These are phyloP conservation scores for Harrya chromipes DNA, from an alignment of 768 basidiomycete species.

Conservation along the genomic window DNA sequence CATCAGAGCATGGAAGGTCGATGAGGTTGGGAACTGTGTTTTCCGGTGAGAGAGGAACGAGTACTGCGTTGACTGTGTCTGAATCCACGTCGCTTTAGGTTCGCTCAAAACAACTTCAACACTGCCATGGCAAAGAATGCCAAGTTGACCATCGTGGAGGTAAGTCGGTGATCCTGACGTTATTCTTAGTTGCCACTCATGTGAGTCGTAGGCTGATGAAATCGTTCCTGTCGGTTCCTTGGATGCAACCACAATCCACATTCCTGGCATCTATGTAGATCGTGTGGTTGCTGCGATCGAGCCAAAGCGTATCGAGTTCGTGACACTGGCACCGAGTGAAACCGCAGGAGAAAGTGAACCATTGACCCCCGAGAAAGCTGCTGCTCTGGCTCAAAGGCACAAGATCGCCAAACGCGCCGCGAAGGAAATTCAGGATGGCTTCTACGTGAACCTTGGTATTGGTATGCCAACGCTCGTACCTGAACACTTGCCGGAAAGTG, in stretches of 20 bases:
- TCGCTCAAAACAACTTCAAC: constrained; percentile 85
- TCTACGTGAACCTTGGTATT: constrained; percentile 85
- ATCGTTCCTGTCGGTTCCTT: constrained; percentile 83
- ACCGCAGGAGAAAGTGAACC: constrained; percentile 26
- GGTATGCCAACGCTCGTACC: constrained; percentile 91
- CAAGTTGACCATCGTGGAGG: constrained; percentile 88
- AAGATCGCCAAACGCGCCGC: constrained; percentile 85
- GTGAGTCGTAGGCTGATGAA: constrained; percentile 64
- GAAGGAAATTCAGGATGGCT: constrained; percentile 85
- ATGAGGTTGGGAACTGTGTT: constrained; percentile 86
- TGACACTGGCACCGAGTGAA: constrained; percentile 59
- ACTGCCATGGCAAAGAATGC: constrained; percentile 88
- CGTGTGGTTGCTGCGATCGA: constrained; percentile 78
- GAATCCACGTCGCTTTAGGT: constrained; percentile 41
- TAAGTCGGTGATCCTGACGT: constrained; percentile 22
- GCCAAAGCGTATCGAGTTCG: constrained; percentile 75
- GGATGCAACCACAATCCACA: constrained; percentile 77
- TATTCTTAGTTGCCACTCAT: background rate
- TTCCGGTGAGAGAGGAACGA: constrained; percentile 57
- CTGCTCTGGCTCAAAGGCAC: constrained; percentile 55
- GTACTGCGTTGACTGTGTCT: background rate
- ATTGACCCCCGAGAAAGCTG: constrained; percentile 47
- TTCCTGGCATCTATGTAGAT: constrained; percentile 86
- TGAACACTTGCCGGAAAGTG: constrained; percentile 67
- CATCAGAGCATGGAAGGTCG: constrained; percentile 88